These are phyloP conservation scores for Tylopilus subfusipes DNA, from an alignment of 768 basidiomycete genomes.

Conservation along the genomic window DNA sequence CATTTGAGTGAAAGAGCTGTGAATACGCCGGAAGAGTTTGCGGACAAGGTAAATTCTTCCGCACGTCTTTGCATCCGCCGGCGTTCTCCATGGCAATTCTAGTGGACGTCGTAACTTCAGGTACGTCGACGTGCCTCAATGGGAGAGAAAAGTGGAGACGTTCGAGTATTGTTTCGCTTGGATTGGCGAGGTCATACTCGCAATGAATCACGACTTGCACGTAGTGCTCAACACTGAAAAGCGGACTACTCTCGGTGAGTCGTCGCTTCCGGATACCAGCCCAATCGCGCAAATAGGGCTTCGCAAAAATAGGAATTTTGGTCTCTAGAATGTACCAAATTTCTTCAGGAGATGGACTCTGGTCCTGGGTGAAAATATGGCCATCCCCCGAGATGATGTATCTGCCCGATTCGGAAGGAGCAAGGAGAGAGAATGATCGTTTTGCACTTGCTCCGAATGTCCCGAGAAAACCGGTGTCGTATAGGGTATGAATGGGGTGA, in stretches of 20 bases:
- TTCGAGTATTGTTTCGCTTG: conserved; percentile 22
- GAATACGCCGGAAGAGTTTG: conserved; percentile 67
- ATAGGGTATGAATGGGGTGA: conserved; percentile 48
- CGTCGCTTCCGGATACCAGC: conserved; percentile 33
- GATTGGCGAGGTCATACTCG: conserved; percentile 48
- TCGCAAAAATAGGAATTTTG: conserved; percentile 18
- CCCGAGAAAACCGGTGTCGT: conserved; percentile 41
- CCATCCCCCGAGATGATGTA: conserved; percentile 50
- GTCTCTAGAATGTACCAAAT: conserved; percentile 28
- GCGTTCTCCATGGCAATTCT: conserved; percentile 1
- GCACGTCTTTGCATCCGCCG: conserved; percentile 6
- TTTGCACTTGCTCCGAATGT: conserved; percentile 26
- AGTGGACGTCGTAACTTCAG: conserved; percentile 10
- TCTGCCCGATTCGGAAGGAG: conserved; percentile 41
- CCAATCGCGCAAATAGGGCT: conserved; percentile 24
- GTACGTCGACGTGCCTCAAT: conserved; percentile 47
- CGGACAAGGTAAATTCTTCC: conserved; percentile 17
- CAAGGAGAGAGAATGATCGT: conserved; percentile 47
- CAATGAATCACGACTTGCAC: conserved; percentile 51
- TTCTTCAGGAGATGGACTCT: conserved; percentile 16
- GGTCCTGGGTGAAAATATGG: conserved; percentile 41
- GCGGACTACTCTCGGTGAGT: conserved; percentile 49
- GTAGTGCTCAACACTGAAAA: conserved; percentile 55
- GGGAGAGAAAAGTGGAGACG: conserved; percentile 44
- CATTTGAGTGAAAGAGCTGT: conserved; percentile 71